Evolutionary conservation across 768 basidiomycete genomes (phyloP).

Genomic region (Lentinula edodes): DNA sequence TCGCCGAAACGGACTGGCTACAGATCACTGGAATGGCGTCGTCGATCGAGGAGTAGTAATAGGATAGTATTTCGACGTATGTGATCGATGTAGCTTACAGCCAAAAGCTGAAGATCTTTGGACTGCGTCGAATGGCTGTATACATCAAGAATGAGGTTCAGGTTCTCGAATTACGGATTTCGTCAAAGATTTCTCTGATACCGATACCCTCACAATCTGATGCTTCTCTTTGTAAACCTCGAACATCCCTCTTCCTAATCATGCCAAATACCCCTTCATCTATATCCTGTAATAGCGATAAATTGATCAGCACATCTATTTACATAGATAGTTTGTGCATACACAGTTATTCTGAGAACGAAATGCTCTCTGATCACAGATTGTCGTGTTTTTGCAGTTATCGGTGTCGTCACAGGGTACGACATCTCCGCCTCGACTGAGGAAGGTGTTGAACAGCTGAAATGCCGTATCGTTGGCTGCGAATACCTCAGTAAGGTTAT

Average conservation of each 20-base stretch:
- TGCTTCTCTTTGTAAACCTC: background rate
- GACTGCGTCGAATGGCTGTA: no score
- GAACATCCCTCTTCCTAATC: background rate
- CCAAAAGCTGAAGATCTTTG: no score
- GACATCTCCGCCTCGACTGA: slow-evolving; percentile 32
- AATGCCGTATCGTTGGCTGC: slow-evolving; percentile 23
- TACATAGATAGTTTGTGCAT: slow-evolving; percentile 6
- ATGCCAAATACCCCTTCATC: background rate
- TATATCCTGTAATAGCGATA: background rate
- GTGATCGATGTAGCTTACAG: no score
- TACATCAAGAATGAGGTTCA: no score
- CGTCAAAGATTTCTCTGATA: background rate
- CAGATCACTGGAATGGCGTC: no score
- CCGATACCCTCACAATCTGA: slow-evolving; percentile 1
- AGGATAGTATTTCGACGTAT: no score
- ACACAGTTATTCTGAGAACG: slow-evolving; percentile 40
- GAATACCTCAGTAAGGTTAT: slow-evolving; percentile 30
- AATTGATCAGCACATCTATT: background rate
- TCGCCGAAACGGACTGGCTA: no score
- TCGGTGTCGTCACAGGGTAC: slow-evolving; percentile 25
- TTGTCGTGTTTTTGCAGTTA: slow-evolving; percentile 31
- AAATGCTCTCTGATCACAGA: slow-evolving; percentile 39
- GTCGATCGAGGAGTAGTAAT: no score
- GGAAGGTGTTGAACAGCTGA: slow-evolving; percentile 32
- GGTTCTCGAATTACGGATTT: background rate